Percentiles rank a stretch among this genome's conserved stretches.
These are phyloP conservation scores for Vaccinium macrocarpon DNA, from an alignment of 148 eudicot genomes.

Conservation along the genomic window DNA sequence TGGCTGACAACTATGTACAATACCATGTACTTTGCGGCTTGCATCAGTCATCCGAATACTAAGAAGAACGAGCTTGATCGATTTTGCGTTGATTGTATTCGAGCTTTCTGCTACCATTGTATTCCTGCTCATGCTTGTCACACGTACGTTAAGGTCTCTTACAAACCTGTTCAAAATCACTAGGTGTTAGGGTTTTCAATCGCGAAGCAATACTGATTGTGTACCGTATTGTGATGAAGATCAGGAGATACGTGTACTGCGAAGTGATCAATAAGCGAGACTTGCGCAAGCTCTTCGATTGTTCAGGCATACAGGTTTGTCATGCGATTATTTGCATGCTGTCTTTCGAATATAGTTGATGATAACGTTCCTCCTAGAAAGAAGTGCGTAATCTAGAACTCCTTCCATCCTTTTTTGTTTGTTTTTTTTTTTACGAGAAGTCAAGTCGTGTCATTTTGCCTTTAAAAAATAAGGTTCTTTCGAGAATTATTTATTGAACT, in stretches of 20 bases:
- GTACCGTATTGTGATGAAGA: neutral
- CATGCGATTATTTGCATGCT: neutral
- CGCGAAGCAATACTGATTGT: neutral
- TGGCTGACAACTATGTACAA: neutral
- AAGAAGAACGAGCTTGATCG: constrained; percentile 11
- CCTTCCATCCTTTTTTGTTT: too few relatives aligned
- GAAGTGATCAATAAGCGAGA: constrained; percentile 14
- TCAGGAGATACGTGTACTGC: constrained; percentile 12
- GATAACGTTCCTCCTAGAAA: too few relatives aligned
- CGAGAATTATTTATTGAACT: too few relatives aligned
- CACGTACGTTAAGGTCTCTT: constrained; percentile 8
- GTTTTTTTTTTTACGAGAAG: too few relatives aligned
- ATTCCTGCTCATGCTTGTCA: constrained; percentile 5
- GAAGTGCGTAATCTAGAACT: too few relatives aligned
- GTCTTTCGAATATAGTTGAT: too few relatives aligned
- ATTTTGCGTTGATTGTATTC: constrained; percentile 1
- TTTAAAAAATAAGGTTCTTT: too few relatives aligned
- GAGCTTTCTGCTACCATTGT: neutral
- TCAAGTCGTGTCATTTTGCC: too few relatives aligned
- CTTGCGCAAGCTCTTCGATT: constrained; percentile 6
- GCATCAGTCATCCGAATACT: neutral
- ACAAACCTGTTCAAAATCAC: neutral
- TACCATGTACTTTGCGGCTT: neutral
- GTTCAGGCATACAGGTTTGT: constrained; percentile 11
- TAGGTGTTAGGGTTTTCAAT: neutral